Evolutionary conservation across 1,139 yeast genomes (phyloP), one percentile per base, ranked within the genome.

Genomic region (Candida sp.): DNA sequence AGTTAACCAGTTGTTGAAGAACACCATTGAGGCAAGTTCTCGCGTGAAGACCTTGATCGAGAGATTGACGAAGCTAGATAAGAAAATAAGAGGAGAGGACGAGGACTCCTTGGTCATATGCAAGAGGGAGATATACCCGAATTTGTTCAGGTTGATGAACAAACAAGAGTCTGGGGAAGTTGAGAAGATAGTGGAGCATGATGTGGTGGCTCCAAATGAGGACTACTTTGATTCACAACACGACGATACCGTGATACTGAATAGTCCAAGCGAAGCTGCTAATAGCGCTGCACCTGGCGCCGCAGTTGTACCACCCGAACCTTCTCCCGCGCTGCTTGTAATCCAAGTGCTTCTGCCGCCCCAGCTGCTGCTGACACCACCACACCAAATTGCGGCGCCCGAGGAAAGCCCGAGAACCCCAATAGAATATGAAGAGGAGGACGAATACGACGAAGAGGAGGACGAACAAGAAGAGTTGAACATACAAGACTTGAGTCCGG

Each of bases 401-500:
- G 37, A 35, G 11, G 30, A 31, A 5, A 45, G 22, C 22, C 30
- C 26, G 22, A n/a, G 28, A 12, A 8, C 26, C 22, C 8, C 46
- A 6, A 38, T 11, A 11, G 23, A 43, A 33, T 7, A 30, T 12
- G 34, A 39, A 34, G 22, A 28, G 9, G 17, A 41, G 9, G 9
- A 27, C 5, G 41, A 41, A 12, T n/a, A 22, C 6, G 49, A 37
- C 6, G 27, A 30, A 11, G 42, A n/a, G 7, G 31, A 22, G 7
- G 44, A 31, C 2, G 25, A 12, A 26, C 43, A 23, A 9, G 42
- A 45, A 22, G 42, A 40, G 34, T 11, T 17, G 7, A 35, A 32
- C 12, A 38, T 55, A 22, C 61, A 54, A n/a, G 60, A 53, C 5
- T 61, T 67, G 66, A 62, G 62, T 42, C 62, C 66, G 4, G 65